Percentiles rank a stretch among this genome's conserved stretches.
Conservation (phyloP, 441 rosid genomes). For the Gossypium trilobum region DNA sequence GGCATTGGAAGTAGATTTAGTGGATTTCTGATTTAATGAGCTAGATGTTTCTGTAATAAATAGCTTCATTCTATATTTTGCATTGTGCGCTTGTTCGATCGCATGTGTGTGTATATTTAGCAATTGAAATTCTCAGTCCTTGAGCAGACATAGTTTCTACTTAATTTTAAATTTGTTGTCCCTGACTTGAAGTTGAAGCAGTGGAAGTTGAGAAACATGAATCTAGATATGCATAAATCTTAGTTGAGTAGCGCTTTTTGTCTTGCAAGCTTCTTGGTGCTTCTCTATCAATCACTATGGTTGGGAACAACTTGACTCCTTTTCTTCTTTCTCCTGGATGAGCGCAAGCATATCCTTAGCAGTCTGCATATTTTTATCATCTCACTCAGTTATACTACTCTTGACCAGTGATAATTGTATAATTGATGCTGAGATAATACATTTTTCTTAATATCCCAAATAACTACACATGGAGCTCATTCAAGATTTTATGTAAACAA, state of each 20-base stretch:
- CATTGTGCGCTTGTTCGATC: too few species aligned
- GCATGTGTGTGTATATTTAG: background rate
- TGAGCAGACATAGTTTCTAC: background rate
- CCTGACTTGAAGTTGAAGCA: background rate
- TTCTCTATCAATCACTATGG: background rate
- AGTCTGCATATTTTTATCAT: background rate
- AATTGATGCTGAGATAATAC: background rate
- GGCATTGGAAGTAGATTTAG: background rate
- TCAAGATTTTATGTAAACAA: background rate
- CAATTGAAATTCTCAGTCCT: background rate
- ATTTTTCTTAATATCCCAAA: background rate
- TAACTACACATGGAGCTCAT: background rate
- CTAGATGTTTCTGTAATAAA: background rate
- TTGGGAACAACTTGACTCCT: background rate
- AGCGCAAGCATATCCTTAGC: background rate
- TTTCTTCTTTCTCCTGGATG: background rate
- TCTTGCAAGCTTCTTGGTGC: conserved; percentile 3
- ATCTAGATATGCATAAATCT: background rate
- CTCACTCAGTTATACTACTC: background rate
- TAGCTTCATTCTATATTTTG: background rate
- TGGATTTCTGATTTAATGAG: background rate
- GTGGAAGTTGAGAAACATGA: background rate
- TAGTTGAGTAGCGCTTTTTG: background rate
- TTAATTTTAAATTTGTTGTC: background rate
- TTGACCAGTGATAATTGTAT: background rate